These are phyloP conservation scores for Pyrrhoderma noxium DNA, from an alignment of 1,284 basidiomycete species.

Conservation along the genomic window DNA sequence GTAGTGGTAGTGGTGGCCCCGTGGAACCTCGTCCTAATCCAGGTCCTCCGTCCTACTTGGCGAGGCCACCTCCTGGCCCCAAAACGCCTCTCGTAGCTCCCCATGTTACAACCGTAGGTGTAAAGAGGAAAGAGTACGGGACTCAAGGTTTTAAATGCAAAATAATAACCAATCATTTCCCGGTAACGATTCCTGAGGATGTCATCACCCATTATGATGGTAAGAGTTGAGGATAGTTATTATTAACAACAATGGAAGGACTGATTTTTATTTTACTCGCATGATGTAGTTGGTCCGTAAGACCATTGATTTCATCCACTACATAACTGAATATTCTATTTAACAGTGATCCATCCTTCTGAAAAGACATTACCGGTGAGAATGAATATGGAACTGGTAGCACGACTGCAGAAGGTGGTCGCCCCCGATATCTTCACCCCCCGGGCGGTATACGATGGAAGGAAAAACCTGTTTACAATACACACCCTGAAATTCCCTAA, in stretches of 20 bases:
- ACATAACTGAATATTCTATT: constrained; percentile 13
- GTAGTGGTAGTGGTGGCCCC: too few species aligned
- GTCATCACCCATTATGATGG: constrained; percentile 73
- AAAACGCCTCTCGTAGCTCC: too few species aligned
- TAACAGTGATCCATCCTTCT: constrained; percentile 49
- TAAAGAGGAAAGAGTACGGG: constrained; percentile 57
- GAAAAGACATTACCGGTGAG: constrained; percentile 60
- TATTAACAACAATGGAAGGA: too few species aligned
- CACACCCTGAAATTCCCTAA: constrained; percentile 49
- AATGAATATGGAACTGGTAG: constrained; percentile 61
- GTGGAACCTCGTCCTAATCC: too few species aligned
- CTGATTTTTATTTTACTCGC: too few species aligned
- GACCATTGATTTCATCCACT: constrained; percentile 8
- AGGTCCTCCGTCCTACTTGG: too few species aligned
- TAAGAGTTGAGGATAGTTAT: constrained; percentile 36
- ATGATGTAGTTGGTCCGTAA: constrained; percentile 48
- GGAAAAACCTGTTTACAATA: constrained; percentile 67
- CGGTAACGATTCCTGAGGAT: constrained; percentile 46
- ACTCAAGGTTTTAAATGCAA: constrained; percentile 41
- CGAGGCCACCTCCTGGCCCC: too few species aligned
- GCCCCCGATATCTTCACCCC: constrained; percentile 58
- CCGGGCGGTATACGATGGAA: constrained; percentile 63
- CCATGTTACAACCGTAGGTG: constrained; percentile 52
- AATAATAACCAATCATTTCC: constrained; percentile 63
- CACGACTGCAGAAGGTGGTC: constrained; percentile 45